These are phyloP conservation scores for Daldinia sp. DNA, from an alignment of 2,329 filamentous ascomycete genomes.

Conservation along the genomic window DNA sequence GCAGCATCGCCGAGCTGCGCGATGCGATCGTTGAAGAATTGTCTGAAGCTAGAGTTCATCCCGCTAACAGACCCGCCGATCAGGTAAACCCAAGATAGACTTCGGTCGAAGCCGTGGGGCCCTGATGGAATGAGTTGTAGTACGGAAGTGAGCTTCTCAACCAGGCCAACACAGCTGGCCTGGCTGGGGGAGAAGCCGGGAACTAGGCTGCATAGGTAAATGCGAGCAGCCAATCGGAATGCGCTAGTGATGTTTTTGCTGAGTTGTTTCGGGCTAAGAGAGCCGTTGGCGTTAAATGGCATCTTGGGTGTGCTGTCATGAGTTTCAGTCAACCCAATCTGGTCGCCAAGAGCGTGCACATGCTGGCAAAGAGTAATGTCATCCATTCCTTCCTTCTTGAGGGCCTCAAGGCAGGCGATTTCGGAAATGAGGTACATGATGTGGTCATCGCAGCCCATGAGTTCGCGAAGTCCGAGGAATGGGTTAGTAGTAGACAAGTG, in stretches of 20 bases:
- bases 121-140: slow-evolving; percentile 86
- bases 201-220: slow-evolving; percentile 96
- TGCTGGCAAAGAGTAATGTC: slow-evolving; percentile 88
- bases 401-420: slow-evolving; percentile 91
- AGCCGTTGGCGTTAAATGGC: slow-evolving; percentile 73
- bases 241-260: slow-evolving; percentile 88
- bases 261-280: slow-evolving; percentile 82
- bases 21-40: slow-evolving; percentile 79
- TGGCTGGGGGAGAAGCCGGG: slow-evolving; percentile 84
- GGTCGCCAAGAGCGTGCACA: slow-evolving; percentile 84
- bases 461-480: slow-evolving; percentile 79
- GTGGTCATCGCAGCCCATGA: slow-evolving; percentile 97
- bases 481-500: slow-evolving; percentile 73
- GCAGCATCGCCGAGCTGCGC: slow-evolving; percentile 78
- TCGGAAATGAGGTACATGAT: slow-evolving; percentile 99
- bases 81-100: slow-evolving; percentile 91
- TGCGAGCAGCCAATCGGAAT: slow-evolving; percentile 90
- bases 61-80: slow-evolving; percentile 83
- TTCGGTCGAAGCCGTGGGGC: slow-evolving; percentile 84
- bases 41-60: slow-evolving; percentile 76
- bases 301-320: slow-evolving; percentile 65
- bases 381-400: slow-evolving; percentile 84
- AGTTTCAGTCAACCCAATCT: slow-evolving; percentile 83
- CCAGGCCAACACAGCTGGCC: slow-evolving; percentile 75
- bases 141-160: slow-evolving; percentile 78